Evolutionary conservation across 306 rosid species (phyloP).

Genomic region (Datisca glomerata): DNA sequence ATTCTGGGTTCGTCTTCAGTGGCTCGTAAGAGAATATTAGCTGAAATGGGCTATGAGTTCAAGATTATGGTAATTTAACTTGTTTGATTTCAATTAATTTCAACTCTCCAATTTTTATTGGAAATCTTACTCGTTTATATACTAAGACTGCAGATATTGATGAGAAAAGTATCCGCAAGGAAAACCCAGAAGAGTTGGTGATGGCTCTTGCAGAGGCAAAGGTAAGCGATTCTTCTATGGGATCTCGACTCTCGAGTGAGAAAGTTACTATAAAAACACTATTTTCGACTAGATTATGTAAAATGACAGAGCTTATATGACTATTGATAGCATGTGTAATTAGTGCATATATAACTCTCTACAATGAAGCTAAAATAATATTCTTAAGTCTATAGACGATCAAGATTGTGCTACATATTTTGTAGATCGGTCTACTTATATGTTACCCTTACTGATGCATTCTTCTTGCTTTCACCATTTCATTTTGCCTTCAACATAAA

Average conservation of each 20-base stretch:
- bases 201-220: constrained; percentile 90
- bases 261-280: no score
- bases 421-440: no score
- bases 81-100: not conserved
- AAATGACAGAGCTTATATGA: no score
- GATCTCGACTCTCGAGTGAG: no score
- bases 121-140: not conserved
- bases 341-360: no score
- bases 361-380: no score
- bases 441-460: no score
- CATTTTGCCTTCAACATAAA: not conserved
- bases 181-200: constrained; percentile 75
- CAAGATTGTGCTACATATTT: no score
- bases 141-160: constrained; percentile 87
- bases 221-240: constrained; percentile 28
- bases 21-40: constrained; percentile 14
- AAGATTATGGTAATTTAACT: constrained; percentile 17
- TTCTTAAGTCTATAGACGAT: no score
- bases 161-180: constrained; percentile 76
- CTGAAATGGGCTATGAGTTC: constrained; percentile 18
- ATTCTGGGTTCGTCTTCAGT: constrained; percentile 17
- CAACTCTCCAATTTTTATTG: not conserved
- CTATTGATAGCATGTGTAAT: no score
- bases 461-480: no score
- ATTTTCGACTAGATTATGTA: no score